Base-by-base conservation (phyloP, 306 rosid genomes). In the Abrus pulchellus region DNA sequence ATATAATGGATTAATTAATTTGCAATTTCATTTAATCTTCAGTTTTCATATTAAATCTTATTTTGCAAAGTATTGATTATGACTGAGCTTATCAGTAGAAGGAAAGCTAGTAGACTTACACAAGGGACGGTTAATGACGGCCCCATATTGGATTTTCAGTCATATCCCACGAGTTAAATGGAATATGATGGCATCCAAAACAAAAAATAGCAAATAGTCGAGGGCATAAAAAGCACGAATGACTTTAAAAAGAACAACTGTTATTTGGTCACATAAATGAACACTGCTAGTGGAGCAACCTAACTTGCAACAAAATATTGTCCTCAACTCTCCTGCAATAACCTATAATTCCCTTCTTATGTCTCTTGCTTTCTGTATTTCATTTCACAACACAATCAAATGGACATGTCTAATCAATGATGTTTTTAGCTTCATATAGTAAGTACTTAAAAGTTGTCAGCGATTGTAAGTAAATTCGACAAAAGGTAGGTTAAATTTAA, bases 131-230 rank as follows among this genome's bases (percentile, higher is more conserved):
- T 40, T 65, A 5, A 11, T 53, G 57, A 33, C 1, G 44, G 27
- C 62, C 30, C 3, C 40, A 27, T 60, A 63, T 52, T 44, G 84
- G 78, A 41, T 52, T 55, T 53, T 72, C 6, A 27, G 59, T 68
- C 56, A 54, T 27, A 8, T 53, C 44, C 47, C 33, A 50, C 3
- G 32, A 62, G 64, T 20, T n/a, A 11, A 41, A 65, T 77, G 63
- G 74, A 49, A 77, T 27, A 67, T 81, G 71, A 77, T 65, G 65
- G 30, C 80, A 75, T 69, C 54, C 57, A 45, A 33, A 33, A 61
- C 54, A 43, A 60, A 12, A 64, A 75, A 38, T 79, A 30, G 32
- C 40, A 66, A 80, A 80, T 52, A 44, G 67, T 40, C 40, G n/a
- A 27, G 55, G 56, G n/a, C 28, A 47, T 12, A 6, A 9, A 40